Conservation (phyloP, 441 rosid genomes). For the Biscutella laevigata region DNA sequence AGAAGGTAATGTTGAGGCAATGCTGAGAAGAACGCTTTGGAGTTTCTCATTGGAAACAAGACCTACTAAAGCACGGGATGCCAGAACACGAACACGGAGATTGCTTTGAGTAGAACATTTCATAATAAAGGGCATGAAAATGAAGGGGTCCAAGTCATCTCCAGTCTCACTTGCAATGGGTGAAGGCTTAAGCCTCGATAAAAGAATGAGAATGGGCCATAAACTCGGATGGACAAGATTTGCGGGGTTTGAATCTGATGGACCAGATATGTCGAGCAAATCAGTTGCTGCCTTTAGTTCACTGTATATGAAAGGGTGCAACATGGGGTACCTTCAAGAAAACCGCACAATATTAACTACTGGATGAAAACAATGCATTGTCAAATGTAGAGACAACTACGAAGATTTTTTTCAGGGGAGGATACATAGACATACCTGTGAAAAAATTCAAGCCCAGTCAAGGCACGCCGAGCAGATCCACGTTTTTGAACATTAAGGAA, state of each 20-base stretch:
- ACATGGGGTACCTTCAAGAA: conserved; percentile 63
- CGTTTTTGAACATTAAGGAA: conserved; percentile 86
- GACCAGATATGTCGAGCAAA: conserved; percentile 43
- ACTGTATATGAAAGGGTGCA: conserved; percentile 73
- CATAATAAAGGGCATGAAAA: conserved; percentile 87
- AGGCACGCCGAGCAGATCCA: conserved; percentile 72
- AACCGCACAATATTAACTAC: conserved; percentile 9
- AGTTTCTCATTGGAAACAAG: conserved; percentile 91
- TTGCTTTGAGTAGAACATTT: conserved; percentile 88
- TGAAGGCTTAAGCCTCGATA: conserved; percentile 95
- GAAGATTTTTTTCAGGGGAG: neutral
- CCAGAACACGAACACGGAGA: conserved; percentile 79
- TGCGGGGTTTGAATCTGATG: conserved; percentile 50
- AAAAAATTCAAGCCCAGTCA: conserved; percentile 94
- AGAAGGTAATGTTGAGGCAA: conserved; percentile 66
- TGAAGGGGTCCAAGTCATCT: conserved; percentile 84
- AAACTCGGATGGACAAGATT: conserved; percentile 89
- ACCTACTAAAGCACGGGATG: conserved; percentile 89
- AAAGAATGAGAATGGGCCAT: conserved; percentile 87
- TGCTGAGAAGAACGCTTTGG: conserved; percentile 42
- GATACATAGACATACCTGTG: conserved; percentile 52
- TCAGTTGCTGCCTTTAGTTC: conserved; percentile 79
- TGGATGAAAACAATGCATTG: neutral
- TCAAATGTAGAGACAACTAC: conserved; percentile 6
- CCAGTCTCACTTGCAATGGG: conserved; percentile 79